Evolutionary conservation across 345 rosid species (phyloP), one percentile per base, ranked within the genome.

Genomic region (Draba incana): DNA sequence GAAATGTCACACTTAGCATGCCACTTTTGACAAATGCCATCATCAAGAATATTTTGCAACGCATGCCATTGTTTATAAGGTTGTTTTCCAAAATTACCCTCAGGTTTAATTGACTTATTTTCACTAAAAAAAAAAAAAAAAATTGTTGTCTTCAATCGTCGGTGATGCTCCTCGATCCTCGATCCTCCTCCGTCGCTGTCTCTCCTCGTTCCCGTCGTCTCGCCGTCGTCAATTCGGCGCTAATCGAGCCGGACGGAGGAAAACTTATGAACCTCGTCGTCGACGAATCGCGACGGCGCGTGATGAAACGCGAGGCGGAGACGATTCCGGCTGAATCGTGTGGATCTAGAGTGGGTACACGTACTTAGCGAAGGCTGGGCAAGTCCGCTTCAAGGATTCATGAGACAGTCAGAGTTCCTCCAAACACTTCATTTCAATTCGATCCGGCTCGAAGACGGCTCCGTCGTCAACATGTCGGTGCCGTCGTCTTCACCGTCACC

Each of bases 281-380:
- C n/a, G n/a, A 76, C 16, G 85, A 90, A 71, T 52, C 93, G 1
- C 55, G 63, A 58, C 83, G 75, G 76, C 85, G 88, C 43, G 69
- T 47, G 61, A 82, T 82, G 82, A 69, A 77, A 77, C 66, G 72
- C 16, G 96, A 92, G 79, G 85, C 95, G 39, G 74, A 52, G 44
- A 70, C 50, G 30, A 66, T 88, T 92, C 59, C 81, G 71, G 78
- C 84, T 92, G 24, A 68, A 79, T 2, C 68, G 69, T 74, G 86
- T 92, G 66, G 98, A 92, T 75, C 58, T 80, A 1, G 84, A 90
- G 74, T 90, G 98, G 98, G 88, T 88, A 53, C 97, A 92, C 72
- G 98, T 92, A 48, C 80, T 92, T 49, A 86, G 96, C 78, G 98
- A 92, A 78, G 98, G 98, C 11, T 92, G 98, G 98, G 97, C 97